A percentile compares a stretch with the other conserved stretches of the same genome.
Conservation (phyloP, 305 asterid genomes). For the Solanum hybrid region DNA sequence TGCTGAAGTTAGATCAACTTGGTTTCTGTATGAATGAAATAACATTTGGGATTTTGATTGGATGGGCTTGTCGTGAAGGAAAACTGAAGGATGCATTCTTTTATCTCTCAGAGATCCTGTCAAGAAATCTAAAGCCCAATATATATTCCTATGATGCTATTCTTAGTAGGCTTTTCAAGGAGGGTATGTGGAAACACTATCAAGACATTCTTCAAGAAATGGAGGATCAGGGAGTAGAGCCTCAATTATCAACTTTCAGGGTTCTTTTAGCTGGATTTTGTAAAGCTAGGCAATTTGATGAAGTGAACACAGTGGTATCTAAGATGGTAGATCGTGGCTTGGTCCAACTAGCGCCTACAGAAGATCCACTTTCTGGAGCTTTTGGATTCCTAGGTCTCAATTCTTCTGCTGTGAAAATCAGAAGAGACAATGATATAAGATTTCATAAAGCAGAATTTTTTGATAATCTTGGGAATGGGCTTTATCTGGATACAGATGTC, state of each 20-base stretch:
- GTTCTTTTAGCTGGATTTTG: conserved; percentile 70
- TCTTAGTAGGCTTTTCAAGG: conserved; percentile 56
- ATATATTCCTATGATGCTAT: conserved; percentile 66
- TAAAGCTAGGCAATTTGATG: conserved; percentile 55
- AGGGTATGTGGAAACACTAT: conserved; percentile 61
- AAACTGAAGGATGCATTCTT: conserved; percentile 45
- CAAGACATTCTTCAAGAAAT: conserved; percentile 58
- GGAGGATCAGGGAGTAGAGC: conserved; percentile 51
- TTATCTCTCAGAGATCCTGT: conserved; percentile 53
- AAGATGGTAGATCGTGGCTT: conserved; percentile 50
- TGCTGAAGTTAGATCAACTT: conserved; percentile 44
- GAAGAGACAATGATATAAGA: conserved; percentile 60
- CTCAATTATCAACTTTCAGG: conserved; percentile 49
- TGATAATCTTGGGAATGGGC: conserved; percentile 89
- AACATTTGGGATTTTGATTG: conserved; percentile 72
- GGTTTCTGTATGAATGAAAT: conserved; percentile 52
- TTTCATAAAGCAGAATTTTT: conserved; percentile 56
- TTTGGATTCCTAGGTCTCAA: conserved; percentile 46
- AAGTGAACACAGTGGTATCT: conserved; percentile 38
- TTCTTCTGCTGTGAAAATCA: conserved; percentile 54
- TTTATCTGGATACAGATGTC: conserved; percentile 67
- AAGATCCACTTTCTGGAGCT: conserved; percentile 51
- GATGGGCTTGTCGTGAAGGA: conserved; percentile 59
- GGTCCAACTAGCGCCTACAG: conserved; percentile 25
- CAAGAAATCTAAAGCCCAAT: conserved; percentile 55